Evolutionary conservation across 495 filamentous ascomycete genomes (phyloP).

Genomic region (Xylaria cubensis): DNA sequence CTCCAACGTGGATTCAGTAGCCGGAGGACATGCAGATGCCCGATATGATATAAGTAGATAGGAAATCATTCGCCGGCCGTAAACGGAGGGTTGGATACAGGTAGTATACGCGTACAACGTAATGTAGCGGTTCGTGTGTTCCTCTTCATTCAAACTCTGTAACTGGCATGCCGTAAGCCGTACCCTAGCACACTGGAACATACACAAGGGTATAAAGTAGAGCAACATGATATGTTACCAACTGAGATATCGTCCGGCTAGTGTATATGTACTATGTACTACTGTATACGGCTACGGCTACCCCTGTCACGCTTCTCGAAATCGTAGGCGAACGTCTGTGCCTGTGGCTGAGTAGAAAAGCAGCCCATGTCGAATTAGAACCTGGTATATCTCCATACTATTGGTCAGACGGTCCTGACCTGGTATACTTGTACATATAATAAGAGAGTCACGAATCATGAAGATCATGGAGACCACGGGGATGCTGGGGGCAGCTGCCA

Average conservation of each 20-base stretch:
- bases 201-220: neutral
- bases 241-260: neutral
- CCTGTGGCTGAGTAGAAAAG: constrained; percentile 5
- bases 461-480: constrained; percentile 3
- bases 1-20: neutral
- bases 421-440: neutral
- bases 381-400: neutral
- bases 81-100: neutral
- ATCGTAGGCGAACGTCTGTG: neutral
- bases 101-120: neutral
- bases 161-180: neutral
- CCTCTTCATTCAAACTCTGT: neutral
- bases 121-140: neutral
- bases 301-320: neutral
- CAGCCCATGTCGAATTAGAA: neutral
- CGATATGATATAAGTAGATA: neutral
- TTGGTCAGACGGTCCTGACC: neutral
- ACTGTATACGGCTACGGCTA: neutral
- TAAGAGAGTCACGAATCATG: constrained; percentile 12
- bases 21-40: neutral
- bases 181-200: neutral
- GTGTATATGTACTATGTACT: neutral
- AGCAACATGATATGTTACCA: constrained; percentile 1
- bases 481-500: neutral
- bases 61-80: neutral